Percentiles rank a stretch among this genome's conserved stretches.
Conservation (phyloP, 2,329 filamentous ascomycete species). For the Calonectria multiphialidica region DNA sequence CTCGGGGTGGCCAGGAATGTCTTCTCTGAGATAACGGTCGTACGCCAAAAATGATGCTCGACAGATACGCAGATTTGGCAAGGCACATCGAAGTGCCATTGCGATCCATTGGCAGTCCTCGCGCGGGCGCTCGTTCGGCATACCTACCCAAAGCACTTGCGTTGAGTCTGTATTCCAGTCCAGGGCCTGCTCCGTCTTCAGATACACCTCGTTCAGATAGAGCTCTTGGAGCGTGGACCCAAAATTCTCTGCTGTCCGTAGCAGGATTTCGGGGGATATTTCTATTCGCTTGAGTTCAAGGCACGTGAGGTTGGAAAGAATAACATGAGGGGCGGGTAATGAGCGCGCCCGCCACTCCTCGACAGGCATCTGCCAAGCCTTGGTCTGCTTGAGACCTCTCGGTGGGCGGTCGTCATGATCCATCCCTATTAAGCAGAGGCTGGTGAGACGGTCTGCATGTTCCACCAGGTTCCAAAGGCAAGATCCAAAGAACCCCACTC, state of each 20-base stretch:
- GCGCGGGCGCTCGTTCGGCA: constrained; percentile 56
- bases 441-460: constrained; percentile 58
- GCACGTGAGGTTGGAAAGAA: constrained; percentile 53
- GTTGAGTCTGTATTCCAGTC: constrained; percentile 48
- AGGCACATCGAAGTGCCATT: constrained; percentile 52
- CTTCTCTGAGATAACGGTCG: constrained; percentile 53
- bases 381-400: constrained; percentile 53
- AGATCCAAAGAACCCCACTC: constrained; percentile 54
- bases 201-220: constrained; percentile 59
- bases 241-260: constrained; percentile 50
- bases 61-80: constrained; percentile 53
- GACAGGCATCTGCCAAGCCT: constrained; percentile 48
- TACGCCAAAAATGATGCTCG: constrained; percentile 60
- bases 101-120: constrained; percentile 57
- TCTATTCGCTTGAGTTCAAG: constrained; percentile 60
- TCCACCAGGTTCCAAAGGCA: constrained; percentile 64
- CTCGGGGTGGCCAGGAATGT: constrained; percentile 41
- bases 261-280: constrained; percentile 51
- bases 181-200: constrained; percentile 55
- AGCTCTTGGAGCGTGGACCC: constrained; percentile 56
- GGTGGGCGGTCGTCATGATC: constrained; percentile 55
- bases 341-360: constrained; percentile 56
- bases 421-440: constrained; percentile 61
- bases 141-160: constrained; percentile 58
- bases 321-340: constrained; percentile 52